Evolutionary conservation across 1,284 basidiomycete genomes (phyloP).

Genomic region (Cutaneotrichosporon dermatis): DNA sequence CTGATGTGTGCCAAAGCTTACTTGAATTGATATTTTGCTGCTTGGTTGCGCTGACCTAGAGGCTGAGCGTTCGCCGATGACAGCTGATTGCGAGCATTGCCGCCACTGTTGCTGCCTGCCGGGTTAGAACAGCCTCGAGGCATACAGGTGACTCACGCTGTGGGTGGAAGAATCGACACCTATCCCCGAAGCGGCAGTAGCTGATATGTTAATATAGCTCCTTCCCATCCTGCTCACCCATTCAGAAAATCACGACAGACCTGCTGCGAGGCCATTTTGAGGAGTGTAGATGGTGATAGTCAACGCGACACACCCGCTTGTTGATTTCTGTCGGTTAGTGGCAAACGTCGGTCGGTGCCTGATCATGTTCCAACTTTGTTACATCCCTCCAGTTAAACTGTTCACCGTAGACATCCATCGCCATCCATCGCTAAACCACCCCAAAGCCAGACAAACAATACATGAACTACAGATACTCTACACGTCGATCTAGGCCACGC

Average conservation of each 20-base stretch:
- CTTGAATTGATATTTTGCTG: conserved; percentile 37
- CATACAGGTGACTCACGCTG: conserved; percentile 13
- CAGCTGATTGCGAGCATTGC: not conserved
- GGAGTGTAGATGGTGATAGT: not conserved
- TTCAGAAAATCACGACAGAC: conserved; percentile 16
- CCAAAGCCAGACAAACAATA: not conserved
- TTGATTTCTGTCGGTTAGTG: no score
- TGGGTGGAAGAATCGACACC: conserved; percentile 38
- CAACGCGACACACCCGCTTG: no score
- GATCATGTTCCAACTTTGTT: no score
- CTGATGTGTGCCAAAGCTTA: conserved; percentile 10
- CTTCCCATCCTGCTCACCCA: conserved; percentile 11
- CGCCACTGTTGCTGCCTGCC: not conserved
- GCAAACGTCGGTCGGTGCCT: no score
- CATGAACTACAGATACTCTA: conserved; percentile 2
- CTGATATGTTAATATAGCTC: conserved; percentile 9
- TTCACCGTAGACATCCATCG: no score
- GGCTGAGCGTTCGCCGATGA: conserved; percentile 21
- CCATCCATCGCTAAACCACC: no score
- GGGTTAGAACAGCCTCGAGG: no score
- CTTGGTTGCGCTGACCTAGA: conserved; percentile 12
- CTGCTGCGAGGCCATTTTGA: conserved; percentile 5
- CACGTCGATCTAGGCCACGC: conserved; percentile 4
- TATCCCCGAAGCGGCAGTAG: conserved; percentile 36
- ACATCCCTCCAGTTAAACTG: no score